Base-by-base conservation (phyloP, 257 asterid species). In the Solanum medicagineum region DNA sequence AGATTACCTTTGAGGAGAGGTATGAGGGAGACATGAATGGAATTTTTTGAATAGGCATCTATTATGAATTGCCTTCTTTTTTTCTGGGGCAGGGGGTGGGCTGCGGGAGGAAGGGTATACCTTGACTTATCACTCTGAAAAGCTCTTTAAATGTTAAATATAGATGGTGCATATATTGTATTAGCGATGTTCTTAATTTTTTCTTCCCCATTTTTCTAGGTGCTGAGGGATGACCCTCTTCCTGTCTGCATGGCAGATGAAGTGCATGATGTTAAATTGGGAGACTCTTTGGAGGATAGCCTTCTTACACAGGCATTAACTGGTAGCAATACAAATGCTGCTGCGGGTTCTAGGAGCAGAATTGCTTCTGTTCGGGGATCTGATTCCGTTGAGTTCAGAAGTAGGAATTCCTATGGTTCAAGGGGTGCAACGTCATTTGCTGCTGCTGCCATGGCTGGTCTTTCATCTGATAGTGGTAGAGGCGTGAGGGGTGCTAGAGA, bases 391-490 rank as follows among this genome's bases (percentile, higher is more conserved):
- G 99, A 94, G 90, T 86, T 94, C 53, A 92, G 93, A 80, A 88
- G 93, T 90, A 96, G 98, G 68, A 88, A 90, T 73, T 91, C 97
- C 29, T 94, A 91, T 84, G 94, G 97, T 86, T 93, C 98, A 29
- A 92, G 98, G 89, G 97, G 98, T 83, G 97, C 97, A 83, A 92
- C 94, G 98, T 93, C 99, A 82, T 97, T 95, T 91, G 98, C 98
- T 57, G 99, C 99, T 84, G 98, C 98, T 84, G 95, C 99, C n/a
- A 97, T 97, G 99, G 97, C 97, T 84, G 99, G 99, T 32, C 93
- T 93, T 86, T 92, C 95, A 54, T 91, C 99, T 74, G 94, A 94
- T 77, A 93, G 88, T 89, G 91, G 91, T 87, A 90, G 96, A 93
- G 98, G 97, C 86, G 86, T 89, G 84, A 92, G 95, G 84, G 98